Evolutionary conservation across 257 asterid genomes (phyloP), one percentile per base, ranked within the genome.

Genomic region (Lithospermum erythrorhizon): DNA sequence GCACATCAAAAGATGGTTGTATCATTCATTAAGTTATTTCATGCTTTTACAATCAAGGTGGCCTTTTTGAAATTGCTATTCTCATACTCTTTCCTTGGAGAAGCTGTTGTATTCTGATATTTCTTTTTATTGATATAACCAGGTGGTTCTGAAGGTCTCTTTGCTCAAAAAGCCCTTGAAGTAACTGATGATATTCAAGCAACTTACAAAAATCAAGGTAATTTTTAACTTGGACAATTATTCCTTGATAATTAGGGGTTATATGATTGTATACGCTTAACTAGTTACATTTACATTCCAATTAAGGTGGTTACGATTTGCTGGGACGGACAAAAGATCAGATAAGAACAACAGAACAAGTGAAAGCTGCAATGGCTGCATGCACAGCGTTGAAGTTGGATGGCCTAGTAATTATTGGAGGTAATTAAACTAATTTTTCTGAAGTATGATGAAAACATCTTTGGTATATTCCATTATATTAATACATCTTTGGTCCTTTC

Each of bases 121-220:
- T 22, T 56, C 6, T 32, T 56, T 56, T 9, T 56, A 16, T 23
- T 4, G 24, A 16, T 25, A 56, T 56, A 18, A 15, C 60, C 60
- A 87, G 95, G 95, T 77, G 96, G 96, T 70, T 82, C 94, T 70
- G 89, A 84, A 56, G 96, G 96, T 62, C 81, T 87, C 75, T 84
- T 87, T 76, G 94, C 91, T 9, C 91, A 84, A 61, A 87, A 81
- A 72, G 79, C 91, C 58, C 77, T 84, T 64, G 96, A 87, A 75
- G 62, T 87, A 59, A 87, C 81, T 49, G 77, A 79, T 65, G 96
- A 82, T 47, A 64, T 87, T 75, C 91, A 84, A 55, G 79, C 89
- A 48, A 79, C 90, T 68, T 87, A 87, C 81, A 87, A 84, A 75
- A 87, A 87, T 64, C 96, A 87, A 73, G 96, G 95, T 79, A 72